These are phyloP conservation scores for Claviceps digitariae DNA, from an alignment of 2,329 filamentous ascomycete species.

Conservation along the genomic window DNA sequence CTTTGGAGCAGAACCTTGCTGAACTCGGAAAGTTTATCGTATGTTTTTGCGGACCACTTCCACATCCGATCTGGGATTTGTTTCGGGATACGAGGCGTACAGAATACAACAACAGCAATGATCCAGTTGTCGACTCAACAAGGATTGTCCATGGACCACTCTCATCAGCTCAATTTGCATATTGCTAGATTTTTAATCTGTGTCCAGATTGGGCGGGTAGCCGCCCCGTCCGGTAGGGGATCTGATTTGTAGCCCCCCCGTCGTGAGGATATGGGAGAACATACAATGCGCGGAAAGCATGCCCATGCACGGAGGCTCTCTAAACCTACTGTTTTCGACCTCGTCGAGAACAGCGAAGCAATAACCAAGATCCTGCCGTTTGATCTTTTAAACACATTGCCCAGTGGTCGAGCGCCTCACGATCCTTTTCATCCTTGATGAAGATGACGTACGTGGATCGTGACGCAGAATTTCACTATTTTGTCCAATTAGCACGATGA, in stretches of 20 bases:
- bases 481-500: not conserved
- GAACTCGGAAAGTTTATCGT: not conserved
- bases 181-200: too few species aligned
- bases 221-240: not conserved
- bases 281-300: too few species aligned
- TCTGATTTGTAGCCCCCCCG: not conserved
- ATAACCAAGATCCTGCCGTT: not conserved
- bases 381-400: not conserved
- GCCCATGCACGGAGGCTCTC: not conserved
- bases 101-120: not conserved
- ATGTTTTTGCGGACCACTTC: not conserved
- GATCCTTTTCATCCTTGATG: too few species aligned
- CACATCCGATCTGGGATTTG: not conserved
- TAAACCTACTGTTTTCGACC: not conserved
- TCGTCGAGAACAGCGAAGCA: not conserved
- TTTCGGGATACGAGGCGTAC: constrained; percentile 3
- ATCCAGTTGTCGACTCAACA: not conserved
- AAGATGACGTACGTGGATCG: too few species aligned
- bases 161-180: not conserved
- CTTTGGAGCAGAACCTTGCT: not conserved
- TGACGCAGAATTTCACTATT: too few species aligned
- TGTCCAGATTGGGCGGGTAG: too few species aligned
- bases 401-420: not conserved
- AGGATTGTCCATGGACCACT: not conserved
- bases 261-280: not conserved